phyloP scores from a whole-genome alignment of 2,329 filamentous ascomycete species.

The Fusarium solani-melongenae region DNA sequence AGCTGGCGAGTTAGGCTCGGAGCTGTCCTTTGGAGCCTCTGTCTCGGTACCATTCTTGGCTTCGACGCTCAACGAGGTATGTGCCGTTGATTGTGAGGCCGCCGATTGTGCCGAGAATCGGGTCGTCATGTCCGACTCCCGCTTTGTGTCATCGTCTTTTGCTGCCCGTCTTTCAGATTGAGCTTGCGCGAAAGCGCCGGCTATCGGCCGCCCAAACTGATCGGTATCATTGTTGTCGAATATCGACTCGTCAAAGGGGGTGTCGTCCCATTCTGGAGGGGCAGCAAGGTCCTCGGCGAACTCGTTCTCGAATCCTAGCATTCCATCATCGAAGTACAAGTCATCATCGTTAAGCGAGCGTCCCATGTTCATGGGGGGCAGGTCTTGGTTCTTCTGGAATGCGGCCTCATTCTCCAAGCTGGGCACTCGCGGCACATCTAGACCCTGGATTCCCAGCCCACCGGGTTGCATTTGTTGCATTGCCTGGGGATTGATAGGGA shows the following conservation, averaged over 20 bases:
- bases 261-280: conserved; percentile 59
- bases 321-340: conserved; percentile 76
- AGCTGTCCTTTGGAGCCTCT: conserved; percentile 10
- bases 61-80: conserved; percentile 60
- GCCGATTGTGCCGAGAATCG: conserved; percentile 58
- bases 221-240: conserved; percentile 77
- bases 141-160: conserved; percentile 48
- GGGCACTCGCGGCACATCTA: conserved; percentile 36
- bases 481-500: conserved; percentile 16
- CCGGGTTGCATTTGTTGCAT: conserved; percentile 39
- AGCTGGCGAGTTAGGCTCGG: conserved; percentile 14
- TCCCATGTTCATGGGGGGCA: conserved; percentile 19
- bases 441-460: conserved; percentile 58
- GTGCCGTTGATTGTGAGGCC: conserved; percentile 60
- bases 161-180: conserved; percentile 57
- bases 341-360: conserved; percentile 63
- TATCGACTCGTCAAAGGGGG: conserved; percentile 76
- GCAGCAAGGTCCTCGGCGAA: conserved; percentile 59
- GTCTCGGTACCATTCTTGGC: conserved; percentile 24
- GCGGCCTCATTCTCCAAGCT: conserved; percentile 33
- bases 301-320: conserved; percentile 59
- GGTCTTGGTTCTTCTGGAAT: conserved; percentile 37
- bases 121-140: conserved; percentile 60
- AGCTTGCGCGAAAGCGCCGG: conserved; percentile 66
- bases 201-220: conserved; percentile 69